Percentiles rank a stretch among this genome's conserved stretches.
Conservation (phyloP, 1,139 yeast genomes). For the Saccharomyces hybrid region DNA sequence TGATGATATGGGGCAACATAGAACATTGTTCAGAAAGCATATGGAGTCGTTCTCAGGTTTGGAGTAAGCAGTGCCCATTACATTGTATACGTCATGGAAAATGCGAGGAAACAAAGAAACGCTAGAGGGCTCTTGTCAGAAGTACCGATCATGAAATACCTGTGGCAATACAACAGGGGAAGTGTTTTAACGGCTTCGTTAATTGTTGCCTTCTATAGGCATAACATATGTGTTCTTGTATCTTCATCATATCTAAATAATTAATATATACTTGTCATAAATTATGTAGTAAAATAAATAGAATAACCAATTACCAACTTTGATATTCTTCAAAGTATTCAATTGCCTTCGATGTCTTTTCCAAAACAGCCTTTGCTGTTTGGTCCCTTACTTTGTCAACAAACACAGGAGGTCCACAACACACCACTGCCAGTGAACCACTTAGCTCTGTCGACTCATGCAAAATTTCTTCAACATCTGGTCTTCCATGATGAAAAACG, state of each 20-base stretch:
- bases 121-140: neutral
- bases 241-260: neutral
- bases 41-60: neutral
- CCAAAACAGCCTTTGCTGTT: conserved; percentile 28
- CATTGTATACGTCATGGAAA: neutral
- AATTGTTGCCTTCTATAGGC: neutral
- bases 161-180: neutral
- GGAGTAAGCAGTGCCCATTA: neutral
- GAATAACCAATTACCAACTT: conserved; percentile 14
- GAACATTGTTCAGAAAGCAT: neutral
- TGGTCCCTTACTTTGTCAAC: conserved; percentile 43
- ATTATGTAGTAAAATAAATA: neutral
- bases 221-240: neutral
- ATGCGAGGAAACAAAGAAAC: neutral
- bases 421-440: conserved; percentile 38
- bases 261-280: neutral
- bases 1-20: neutral
- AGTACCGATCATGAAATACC: neutral
- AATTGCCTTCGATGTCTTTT: conserved; percentile 12
- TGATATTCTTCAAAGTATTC: conserved; percentile 26
- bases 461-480: conserved; percentile 38
- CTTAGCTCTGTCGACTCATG: conserved; percentile 33
- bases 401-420: conserved; percentile 48
- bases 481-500: conserved; percentile 39
- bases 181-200: neutral